These are phyloP conservation scores for Nakataea oryzae DNA, from an alignment of 2,329 filamentous ascomycete species.

Conservation along the genomic window DNA sequence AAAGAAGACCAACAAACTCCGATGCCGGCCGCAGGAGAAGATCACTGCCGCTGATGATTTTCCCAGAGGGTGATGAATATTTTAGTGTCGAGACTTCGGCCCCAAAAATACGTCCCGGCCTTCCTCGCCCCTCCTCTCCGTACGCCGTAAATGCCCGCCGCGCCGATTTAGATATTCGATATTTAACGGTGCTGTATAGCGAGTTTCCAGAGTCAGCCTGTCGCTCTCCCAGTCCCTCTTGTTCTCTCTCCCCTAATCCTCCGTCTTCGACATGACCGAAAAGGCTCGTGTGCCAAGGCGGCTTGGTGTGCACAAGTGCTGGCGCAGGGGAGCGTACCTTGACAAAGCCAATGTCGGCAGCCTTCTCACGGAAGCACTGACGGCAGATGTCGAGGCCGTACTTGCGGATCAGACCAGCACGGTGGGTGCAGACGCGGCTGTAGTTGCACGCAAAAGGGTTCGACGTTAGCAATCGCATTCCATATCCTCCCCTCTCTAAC, in stretches of 20 bases:
- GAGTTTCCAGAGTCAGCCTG: background rate
- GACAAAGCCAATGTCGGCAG: constrained; percentile 62
- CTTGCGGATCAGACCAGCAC: constrained; percentile 98
- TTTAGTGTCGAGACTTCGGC: background rate
- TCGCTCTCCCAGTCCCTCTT: background rate
- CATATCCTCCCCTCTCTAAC: constrained; percentile 1
- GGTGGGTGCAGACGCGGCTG: constrained; percentile 74
- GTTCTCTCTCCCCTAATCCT: background rate
- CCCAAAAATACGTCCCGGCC: background rate
- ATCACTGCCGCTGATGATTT: background rate
- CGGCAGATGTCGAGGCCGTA: constrained; percentile 89
- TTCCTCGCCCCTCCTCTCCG: background rate
- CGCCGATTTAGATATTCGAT: background rate
- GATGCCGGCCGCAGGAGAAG: constrained; percentile 1
- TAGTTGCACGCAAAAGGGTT: constrained; percentile 3
- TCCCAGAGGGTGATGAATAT: background rate
- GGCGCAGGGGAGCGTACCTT: constrained; percentile 38
- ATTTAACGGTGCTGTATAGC: constrained; percentile 7
- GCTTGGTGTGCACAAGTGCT: background rate
- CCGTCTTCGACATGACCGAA: background rate
- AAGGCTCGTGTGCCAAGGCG: background rate
- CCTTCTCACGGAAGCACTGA: constrained; percentile 70
- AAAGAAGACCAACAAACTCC: constrained; percentile 5
- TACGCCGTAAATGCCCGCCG: constrained; percentile 1
- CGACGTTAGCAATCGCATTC: background rate